Evolutionary conservation across 2,329 filamentous ascomycete genomes (phyloP).

Genomic region (Trichoderma gracile): DNA sequence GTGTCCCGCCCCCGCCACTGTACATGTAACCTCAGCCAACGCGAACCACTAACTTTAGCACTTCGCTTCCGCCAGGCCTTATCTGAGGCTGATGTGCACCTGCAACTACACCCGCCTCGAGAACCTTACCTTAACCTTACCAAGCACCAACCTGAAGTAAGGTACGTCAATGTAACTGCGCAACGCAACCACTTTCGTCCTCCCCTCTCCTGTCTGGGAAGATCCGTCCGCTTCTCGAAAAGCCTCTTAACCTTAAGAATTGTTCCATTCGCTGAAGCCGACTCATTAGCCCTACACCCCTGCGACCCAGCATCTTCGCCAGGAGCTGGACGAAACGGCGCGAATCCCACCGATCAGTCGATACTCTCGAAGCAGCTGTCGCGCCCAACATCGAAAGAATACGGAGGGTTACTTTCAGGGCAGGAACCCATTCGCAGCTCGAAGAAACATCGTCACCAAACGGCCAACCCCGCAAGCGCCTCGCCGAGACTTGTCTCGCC

Average conservation of each 20-base stretch:
- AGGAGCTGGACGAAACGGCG: background rate
- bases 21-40: conserved; percentile 25
- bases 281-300: background rate
- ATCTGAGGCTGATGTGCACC: conserved; percentile 11
- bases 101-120: background rate
- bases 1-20: conserved; percentile 38
- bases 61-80: conserved; percentile 10
- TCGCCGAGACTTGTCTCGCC: conserved; percentile 24
- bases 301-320: conserved; percentile 12
- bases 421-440: background rate
- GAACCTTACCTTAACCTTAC: too few relatives aligned
- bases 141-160: background rate
- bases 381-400: background rate
- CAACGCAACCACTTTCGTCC: conserved; percentile 4
- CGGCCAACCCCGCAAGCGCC: conserved; percentile 13
- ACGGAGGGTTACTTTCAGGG: background rate
- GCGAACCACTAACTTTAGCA: conserved; percentile 22
- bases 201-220: background rate
- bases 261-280: background rate
- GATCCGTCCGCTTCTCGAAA: background rate
- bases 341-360: background rate
- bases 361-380: background rate
- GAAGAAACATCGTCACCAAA: background rate
- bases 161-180: conserved; percentile 7
- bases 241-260: conserved; percentile 2